A percentile compares a stretch with the other conserved stretches of the same genome.
These are phyloP conservation scores for Rhododendron molle DNA, from an alignment of 148 eudicot species.

Conservation along the genomic window DNA sequence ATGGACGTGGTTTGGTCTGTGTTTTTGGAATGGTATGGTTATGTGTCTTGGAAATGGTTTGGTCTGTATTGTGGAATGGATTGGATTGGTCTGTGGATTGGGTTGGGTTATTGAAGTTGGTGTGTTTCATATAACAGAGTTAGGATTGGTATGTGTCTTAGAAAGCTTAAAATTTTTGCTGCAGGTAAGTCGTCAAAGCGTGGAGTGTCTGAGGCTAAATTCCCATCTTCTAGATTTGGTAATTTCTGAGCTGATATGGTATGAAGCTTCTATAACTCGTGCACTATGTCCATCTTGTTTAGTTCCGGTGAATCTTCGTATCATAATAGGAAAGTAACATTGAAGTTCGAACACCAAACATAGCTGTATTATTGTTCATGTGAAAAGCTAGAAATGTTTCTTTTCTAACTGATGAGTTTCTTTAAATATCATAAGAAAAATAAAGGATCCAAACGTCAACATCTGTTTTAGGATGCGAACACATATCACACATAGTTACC, in stretches of 20 bases:
- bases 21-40: too few relatives aligned
- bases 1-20: too few relatives aligned
- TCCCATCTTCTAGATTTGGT: slow-evolving; percentile 20
- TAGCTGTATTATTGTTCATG: not conserved
- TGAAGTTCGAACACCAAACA: not conserved
- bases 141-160: not conserved
- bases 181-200: slow-evolving; percentile 78
- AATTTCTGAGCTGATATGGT: slow-evolving; percentile 70
- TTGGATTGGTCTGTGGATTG: too few relatives aligned
- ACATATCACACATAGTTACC: not conserved
- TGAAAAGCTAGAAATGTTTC: not conserved
- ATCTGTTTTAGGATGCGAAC: not conserved
- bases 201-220: slow-evolving; percentile 48
- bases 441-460: not conserved
- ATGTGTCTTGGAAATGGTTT: too few relatives aligned
- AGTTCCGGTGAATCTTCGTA: not conserved
- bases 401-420: not conserved
- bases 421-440: not conserved
- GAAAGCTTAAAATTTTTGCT: slow-evolving; percentile 10
- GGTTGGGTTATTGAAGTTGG: too few relatives aligned
- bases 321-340: not conserved
- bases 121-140: too few relatives aligned
- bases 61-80: too few relatives aligned
- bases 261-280: not conserved
- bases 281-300: not conserved